These are phyloP conservation scores for Penicillium sp. DNA, from an alignment of 2,329 filamentous ascomycete genomes.

Conservation along the genomic window DNA sequence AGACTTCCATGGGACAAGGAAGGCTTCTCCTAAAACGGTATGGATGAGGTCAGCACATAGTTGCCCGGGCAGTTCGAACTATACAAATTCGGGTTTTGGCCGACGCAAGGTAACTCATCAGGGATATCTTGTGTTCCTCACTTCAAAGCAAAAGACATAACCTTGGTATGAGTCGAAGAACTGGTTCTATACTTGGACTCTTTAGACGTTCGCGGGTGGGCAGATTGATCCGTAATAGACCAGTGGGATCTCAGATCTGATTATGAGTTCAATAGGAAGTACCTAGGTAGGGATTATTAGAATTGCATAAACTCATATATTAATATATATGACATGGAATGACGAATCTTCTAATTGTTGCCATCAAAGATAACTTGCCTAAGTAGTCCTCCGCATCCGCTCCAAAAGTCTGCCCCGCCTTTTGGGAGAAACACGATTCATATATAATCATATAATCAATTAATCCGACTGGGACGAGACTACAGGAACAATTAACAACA, in stretches of 20 bases:
- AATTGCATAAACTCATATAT: not conserved
- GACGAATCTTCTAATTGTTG: not conserved
- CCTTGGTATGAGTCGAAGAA: too few species aligned
- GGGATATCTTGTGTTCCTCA: too few species aligned
- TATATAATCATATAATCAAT: too few species aligned
- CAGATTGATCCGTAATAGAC: not conserved
- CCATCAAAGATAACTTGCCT: not conserved
- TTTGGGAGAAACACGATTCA: not conserved
- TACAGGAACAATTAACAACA: not conserved
- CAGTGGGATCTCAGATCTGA: not conserved
- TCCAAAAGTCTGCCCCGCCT: not conserved
- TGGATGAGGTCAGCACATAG: conserved; percentile 8
- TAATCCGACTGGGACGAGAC: not conserved
- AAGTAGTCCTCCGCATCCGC: not conserved
- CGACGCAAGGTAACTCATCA: not conserved
- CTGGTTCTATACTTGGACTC: too few species aligned
- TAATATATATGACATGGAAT: not conserved
- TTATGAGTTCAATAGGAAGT: not conserved
- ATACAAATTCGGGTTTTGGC: not conserved
- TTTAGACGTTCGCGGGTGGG: too few species aligned
- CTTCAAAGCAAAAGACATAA: too few species aligned
- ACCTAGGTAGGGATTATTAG: too few species aligned
- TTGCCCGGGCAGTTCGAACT: too few species aligned
- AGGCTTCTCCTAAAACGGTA: not conserved
- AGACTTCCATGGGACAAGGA: not conserved